Conservation (phyloP, 192 early-diverging fungal species). For the Spinellus fusiger region DNA sequence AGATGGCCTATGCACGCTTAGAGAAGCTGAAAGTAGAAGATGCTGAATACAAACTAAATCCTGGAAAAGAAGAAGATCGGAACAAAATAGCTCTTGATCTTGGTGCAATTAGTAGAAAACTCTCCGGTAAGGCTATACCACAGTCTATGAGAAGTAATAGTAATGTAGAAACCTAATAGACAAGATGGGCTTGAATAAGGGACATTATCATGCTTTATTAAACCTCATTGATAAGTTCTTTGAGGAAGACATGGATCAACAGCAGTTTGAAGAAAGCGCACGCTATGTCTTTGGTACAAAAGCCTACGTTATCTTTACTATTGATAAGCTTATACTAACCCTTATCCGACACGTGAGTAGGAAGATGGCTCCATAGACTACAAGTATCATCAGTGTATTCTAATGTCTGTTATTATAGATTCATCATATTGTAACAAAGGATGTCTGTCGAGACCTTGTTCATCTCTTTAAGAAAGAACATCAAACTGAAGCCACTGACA, state of each 20-base stretch:
- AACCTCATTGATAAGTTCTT: constrained; percentile 68
- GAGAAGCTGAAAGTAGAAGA: not conserved
- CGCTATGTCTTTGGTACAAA: constrained; percentile 84
- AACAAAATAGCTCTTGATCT: not conserved
- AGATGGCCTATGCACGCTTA: constrained; percentile 9
- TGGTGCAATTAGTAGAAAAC: not conserved
- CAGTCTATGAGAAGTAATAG: not conserved
- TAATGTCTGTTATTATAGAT: not conserved
- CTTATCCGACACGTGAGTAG: constrained; percentile 68
- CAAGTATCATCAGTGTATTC: not conserved
- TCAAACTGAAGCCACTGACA: constrained; percentile 20
- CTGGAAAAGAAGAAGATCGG: not conserved
- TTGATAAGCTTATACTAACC: constrained; percentile 78
- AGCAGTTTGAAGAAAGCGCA: constrained; percentile 78
- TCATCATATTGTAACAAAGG: constrained; percentile 46
- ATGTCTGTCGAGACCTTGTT: constrained; percentile 61
- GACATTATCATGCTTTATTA: constrained; percentile 76
- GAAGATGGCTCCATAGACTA: not conserved
- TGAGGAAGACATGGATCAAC: constrained; percentile 69
- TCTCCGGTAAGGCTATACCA: not conserved
- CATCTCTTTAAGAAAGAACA: constrained; percentile 59
- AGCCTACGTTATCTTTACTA: constrained; percentile 82
- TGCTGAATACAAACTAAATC: not conserved
- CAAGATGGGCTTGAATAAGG: constrained; percentile 47
- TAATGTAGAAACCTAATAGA: constrained; percentile 4